Base-by-base conservation (phyloP, 2,329 filamentous ascomycete species). In the Monilinia laxa region DNA sequence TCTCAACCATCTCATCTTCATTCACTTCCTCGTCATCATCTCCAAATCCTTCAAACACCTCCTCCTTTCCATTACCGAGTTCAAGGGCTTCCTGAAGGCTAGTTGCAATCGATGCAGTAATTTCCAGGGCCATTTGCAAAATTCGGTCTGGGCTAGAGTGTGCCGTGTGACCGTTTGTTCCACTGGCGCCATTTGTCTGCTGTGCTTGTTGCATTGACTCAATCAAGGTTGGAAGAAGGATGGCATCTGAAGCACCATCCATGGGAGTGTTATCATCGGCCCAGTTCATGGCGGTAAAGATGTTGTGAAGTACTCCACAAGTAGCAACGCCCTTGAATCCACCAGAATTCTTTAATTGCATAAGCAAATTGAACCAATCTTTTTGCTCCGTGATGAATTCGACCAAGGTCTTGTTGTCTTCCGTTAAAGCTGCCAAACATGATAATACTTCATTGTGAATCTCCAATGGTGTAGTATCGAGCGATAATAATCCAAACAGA, bases 91-190 rank as follows among this genome's bases (percentile, higher is more conserved):
- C 79, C 71, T 84, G 83, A 16, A 89, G 78, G 56, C 80, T 81
- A 3, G 86, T 88, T 53, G 86, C 86, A 57, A 90, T 89, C 9
- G 86, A 86, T 4, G 86, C 87, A 0, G 89, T 79, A 20, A 87
- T 84, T 75, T 90, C 86, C 0, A 90, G 77, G 3, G 85, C 85
- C 20, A 87, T 76, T 72, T 75, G 74, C 53, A 74, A 68, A 35
- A 74, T 67, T 65, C 74, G 69, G 28, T 76, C 73, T 7, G 74
- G 72, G 67, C 67, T 75, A 45, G 74, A 73, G 52, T 71, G 56
- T 10, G 58, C 28, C 31, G 68, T 23, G 54, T 73, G 49, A 53
- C 68, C 68, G 56, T 70, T 73, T 53, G 45, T 53, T 3, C 42
- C 51, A 49, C 62, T 28, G 12, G 35, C 35, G 5, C 51, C 31